Evolutionary conservation across 2,329 filamentous ascomycete species (phyloP).

Genomic region (Sarocladium kiliense): DNA sequence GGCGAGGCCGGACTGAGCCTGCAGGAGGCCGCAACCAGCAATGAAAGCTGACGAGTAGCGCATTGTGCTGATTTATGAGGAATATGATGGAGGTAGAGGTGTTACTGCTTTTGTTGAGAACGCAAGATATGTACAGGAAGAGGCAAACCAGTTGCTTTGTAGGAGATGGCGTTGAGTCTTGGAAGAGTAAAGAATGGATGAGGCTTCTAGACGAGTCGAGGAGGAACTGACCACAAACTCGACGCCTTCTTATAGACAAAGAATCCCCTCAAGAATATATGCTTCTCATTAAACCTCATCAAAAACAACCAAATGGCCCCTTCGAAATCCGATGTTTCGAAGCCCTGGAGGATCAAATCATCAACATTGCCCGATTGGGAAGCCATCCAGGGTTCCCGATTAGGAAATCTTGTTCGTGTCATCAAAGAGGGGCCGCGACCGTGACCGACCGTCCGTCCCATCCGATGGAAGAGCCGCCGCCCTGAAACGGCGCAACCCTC

Average conservation of each 20-base stretch:
- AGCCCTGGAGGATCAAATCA: not conserved
- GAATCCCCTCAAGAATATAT: not conserved
- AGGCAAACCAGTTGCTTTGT: not conserved
- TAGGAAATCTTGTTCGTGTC: constrained; percentile 6
- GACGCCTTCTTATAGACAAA: not conserved
- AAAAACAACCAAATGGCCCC: not conserved
- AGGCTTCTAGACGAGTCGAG: too few relatives aligned
- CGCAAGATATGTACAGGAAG: not conserved
- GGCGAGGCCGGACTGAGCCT: not conserved
- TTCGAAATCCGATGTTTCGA: not conserved
- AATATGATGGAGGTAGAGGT: not conserved
- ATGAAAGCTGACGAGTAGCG: not conserved
- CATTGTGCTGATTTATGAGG: not conserved
- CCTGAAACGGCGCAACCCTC: not conserved
- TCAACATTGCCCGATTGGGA: constrained; percentile 7
- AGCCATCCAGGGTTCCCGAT: not conserved
- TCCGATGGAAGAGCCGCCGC: not conserved
- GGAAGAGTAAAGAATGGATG: not conserved
- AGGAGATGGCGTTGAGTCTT: not conserved
- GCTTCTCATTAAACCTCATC: not conserved
- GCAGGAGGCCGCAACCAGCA: constrained; percentile 4
- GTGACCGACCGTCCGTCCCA: not conserved
- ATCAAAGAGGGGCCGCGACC: not conserved
- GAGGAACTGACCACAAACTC: not conserved
- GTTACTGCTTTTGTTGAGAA: not conserved